Evolutionary conservation across 768 basidiomycete species (phyloP).

Genomic region (Strobilomyces dryophilus): DNA sequence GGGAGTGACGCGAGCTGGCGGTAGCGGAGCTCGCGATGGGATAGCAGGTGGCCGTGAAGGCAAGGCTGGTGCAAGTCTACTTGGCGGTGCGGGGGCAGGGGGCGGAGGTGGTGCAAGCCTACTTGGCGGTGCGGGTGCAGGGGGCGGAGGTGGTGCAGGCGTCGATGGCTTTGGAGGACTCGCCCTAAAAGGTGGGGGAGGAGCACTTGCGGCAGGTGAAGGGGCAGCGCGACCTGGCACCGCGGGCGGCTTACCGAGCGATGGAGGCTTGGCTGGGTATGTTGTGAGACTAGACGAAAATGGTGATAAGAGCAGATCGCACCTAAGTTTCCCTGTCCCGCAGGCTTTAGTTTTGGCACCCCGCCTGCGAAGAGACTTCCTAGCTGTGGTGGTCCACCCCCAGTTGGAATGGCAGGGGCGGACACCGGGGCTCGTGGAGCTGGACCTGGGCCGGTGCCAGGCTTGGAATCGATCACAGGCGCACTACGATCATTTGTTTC

Average conservation of each 20-base stretch:
- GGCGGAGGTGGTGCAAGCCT: conserved; percentile 37
- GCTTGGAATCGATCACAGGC: conserved; percentile 50
- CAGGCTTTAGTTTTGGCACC: conserved; percentile 84
- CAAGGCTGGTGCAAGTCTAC: conserved; percentile 33
- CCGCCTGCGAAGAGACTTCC: conserved; percentile 88
- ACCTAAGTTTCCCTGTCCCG: conserved; percentile 61
- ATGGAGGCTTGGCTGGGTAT: conserved; percentile 52
- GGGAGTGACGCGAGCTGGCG: conserved; percentile 35
- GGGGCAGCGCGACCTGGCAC: conserved; percentile 50
- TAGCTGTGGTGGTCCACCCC: conserved; percentile 70
- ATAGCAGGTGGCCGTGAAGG: conserved; percentile 41
- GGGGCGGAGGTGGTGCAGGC: conserved; percentile 32
- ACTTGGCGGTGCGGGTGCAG: conserved; percentile 31
- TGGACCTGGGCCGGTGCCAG: conserved; percentile 40
- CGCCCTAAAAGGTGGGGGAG: conserved; percentile 27
- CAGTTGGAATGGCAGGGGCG: conserved; percentile 18
- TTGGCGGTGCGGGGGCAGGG: conserved; percentile 29
- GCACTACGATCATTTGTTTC: conserved; percentile 80
- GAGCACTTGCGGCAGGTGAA: conserved; percentile 25
- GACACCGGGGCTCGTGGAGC: conserved; percentile 21
- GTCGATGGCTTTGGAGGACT: conserved; percentile 29
- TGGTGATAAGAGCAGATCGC: conserved; percentile 18
- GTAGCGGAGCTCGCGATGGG: conserved; percentile 41
- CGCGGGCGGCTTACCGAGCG: conserved; percentile 62
- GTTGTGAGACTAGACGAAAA: conserved; percentile 6